Base-by-base conservation (phyloP, 2,329 filamentous ascomycete genomes). In the Cladosporium sp. region DNA sequence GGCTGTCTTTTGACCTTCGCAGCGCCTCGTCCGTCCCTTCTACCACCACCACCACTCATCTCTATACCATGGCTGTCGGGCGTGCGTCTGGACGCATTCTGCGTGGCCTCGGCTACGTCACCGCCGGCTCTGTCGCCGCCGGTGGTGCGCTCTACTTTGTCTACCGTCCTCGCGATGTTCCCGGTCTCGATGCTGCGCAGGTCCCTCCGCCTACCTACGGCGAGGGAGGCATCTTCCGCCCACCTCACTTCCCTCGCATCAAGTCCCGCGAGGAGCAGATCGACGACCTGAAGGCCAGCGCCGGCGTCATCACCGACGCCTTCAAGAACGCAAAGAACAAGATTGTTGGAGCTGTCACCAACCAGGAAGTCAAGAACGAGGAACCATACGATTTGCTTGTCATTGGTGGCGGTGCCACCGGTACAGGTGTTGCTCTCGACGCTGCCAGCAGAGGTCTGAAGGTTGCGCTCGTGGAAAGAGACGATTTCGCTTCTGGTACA, bases 401-500 rank as follows among this genome's bases (percentile, higher is more conserved):
- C 66, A 90, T 93, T 66, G 89, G 89, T 58, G 89, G 85, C 62
- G 89, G 89, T 62, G 89, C 89, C 13, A 93, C 90, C 1, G 89
- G 89, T 13, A 82, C 89, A 5, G 89, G 89, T 22, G 90, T 94
- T 66, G 89, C 90, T 12, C 81, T 94, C 45, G 89, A 94, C 73
- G 89, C 89, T 35, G 87, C 85, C 20, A 92, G 89, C 2, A 82
- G 89, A 64, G 89, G 89, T 1, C 76, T 93, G 66, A 90, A 86
- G 74, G 89, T 94, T 59, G 89, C 90, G 12, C 75, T 92, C 51
- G 88, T 94, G 15, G 89, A 94, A 75, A 81, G 89, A 61, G 90
- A 93, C 71, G 89, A 94, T 74, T 94, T 93, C 71, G 87, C 86
- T 65, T 82, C 86, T 61, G 89, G 90, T 28, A 93, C 89, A 39